These are phyloP conservation scores for Zychaea mexicana DNA, from an alignment of 371 early-diverging fungal species.

Conservation along the genomic window DNA sequence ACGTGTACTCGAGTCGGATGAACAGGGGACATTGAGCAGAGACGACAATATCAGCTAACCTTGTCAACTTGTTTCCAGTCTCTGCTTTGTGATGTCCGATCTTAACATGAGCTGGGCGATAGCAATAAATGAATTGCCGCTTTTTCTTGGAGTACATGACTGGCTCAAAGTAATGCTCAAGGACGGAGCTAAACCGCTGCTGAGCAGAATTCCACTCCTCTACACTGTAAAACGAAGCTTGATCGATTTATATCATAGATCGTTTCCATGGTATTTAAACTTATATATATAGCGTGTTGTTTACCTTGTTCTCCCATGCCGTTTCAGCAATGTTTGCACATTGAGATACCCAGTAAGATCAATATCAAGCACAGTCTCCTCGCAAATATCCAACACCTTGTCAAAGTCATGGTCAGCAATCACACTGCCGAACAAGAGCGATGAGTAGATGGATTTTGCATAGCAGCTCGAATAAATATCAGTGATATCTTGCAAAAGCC, in stretches of 20 bases:
- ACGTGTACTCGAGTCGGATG: constrained; percentile 67
- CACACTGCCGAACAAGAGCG: constrained; percentile 62
- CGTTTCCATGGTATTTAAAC: no score
- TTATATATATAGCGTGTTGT: no score
- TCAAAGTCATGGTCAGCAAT: constrained; percentile 63
- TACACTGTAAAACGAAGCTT: constrained; percentile 8
- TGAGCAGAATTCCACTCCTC: constrained; percentile 53
- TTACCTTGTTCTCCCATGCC: constrained; percentile 22
- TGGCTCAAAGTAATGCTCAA: constrained; percentile 69
- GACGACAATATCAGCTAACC: constrained; percentile 55
- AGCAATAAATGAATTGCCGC: constrained; percentile 64
- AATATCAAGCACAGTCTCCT: constrained; percentile 67
- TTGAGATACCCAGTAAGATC: constrained; percentile 78
- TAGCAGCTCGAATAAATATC: constrained; percentile 60
- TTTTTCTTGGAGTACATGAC: constrained; percentile 49
- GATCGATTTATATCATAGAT: neutral
- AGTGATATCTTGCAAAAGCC: constrained; percentile 36
- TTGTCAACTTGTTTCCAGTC: constrained; percentile 46
- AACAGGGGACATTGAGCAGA: constrained; percentile 66
- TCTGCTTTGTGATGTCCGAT: constrained; percentile 34
- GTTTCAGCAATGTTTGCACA: constrained; percentile 56
- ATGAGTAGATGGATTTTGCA: constrained; percentile 65
- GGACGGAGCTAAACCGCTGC: constrained; percentile 55
- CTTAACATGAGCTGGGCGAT: constrained; percentile 62
- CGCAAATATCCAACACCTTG: constrained; percentile 65